Evolutionary conservation across 2,329 filamentous ascomycete genomes (phyloP).

Genomic region (Aureobasidium sp.): DNA sequence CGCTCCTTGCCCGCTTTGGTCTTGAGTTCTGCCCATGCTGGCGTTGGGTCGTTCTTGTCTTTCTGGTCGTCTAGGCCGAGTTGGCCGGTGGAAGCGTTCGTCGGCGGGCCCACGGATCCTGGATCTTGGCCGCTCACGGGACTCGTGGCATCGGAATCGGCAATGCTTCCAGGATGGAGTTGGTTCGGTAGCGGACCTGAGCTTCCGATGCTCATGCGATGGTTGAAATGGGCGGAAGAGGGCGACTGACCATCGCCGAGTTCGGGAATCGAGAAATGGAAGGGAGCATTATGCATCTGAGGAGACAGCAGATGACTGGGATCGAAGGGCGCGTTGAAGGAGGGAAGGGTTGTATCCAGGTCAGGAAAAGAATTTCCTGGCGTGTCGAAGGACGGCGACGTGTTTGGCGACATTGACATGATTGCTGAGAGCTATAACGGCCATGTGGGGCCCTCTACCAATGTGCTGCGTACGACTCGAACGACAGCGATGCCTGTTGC

Average conservation of each 20-base stretch:
- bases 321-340: constrained; percentile 2
- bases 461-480: background rate
- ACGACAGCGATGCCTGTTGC: background rate
- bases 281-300: constrained; percentile 4
- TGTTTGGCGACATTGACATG: constrained; percentile 8
- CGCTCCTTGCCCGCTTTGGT: constrained; percentile 81
- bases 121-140: constrained; percentile 14
- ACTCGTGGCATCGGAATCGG: constrained; percentile 23
- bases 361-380: constrained; percentile 4
- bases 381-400: constrained; percentile 5
- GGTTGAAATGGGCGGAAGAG: constrained; percentile 23
- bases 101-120: background rate
- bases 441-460: constrained; percentile 9
- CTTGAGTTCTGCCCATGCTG: constrained; percentile 45
- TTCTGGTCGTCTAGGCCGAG: constrained; percentile 12
- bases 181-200: constrained; percentile 17
- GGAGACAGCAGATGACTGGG: background rate
- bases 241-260: constrained; percentile 21
- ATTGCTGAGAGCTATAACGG: constrained; percentile 9
- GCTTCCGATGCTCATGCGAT: constrained; percentile 24
- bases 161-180: constrained; percentile 19
- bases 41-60: constrained; percentile 24
- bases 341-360: background rate
- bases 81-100: constrained; percentile 4
- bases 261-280: constrained; percentile 13